Percentiles rank a stretch among this genome's conserved stretches.
Conservation (phyloP, 768 basidiomycete genomes). For the Mycena kentingensis region DNA sequence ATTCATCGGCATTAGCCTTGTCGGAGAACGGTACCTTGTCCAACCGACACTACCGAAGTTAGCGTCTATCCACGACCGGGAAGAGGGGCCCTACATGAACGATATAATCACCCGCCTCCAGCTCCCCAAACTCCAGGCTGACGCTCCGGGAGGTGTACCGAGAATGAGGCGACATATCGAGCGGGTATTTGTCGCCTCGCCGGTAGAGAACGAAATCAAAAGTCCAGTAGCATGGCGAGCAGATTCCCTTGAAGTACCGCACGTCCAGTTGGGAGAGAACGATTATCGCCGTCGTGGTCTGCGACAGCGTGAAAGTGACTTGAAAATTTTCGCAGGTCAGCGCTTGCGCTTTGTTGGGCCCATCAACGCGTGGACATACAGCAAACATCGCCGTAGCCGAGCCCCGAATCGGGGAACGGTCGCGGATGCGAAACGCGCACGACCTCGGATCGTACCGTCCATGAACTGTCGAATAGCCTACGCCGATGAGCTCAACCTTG, state of each 20-base stretch:
- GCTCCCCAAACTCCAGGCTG: conserved; percentile 23
- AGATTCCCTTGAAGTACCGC: conserved; percentile 32
- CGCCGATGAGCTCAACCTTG: background rate
- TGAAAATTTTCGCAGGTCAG: background rate
- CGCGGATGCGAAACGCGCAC: conserved; percentile 13
- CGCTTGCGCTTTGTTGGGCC: background rate
- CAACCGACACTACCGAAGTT: conserved; percentile 12
- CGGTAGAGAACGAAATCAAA: conserved; percentile 36
- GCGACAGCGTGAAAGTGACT: conserved; percentile 33
- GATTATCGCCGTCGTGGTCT: conserved; percentile 26
- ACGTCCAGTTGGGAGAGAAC: conserved; percentile 35
- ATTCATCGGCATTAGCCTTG: conserved; percentile 12
- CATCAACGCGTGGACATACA: conserved; percentile 3
- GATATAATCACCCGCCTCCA: conserved; percentile 17
- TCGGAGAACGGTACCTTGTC: conserved; percentile 20
- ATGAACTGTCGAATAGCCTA: conserved; percentile 17
- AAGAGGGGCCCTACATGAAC: conserved; percentile 14
- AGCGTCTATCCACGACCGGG: background rate
- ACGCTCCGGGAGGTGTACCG: conserved; percentile 26
- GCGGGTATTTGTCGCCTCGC: conserved; percentile 21
- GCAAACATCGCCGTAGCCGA: conserved; percentile 20
- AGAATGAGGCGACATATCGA: conserved; percentile 23
- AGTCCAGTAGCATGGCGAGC: conserved; percentile 26
- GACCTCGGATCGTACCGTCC: conserved; percentile 14
- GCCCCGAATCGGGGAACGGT: conserved; percentile 7